Evolutionary conservation across 805 yeast species (phyloP).

Genomic region (Candida ascalaphidarum): DNA sequence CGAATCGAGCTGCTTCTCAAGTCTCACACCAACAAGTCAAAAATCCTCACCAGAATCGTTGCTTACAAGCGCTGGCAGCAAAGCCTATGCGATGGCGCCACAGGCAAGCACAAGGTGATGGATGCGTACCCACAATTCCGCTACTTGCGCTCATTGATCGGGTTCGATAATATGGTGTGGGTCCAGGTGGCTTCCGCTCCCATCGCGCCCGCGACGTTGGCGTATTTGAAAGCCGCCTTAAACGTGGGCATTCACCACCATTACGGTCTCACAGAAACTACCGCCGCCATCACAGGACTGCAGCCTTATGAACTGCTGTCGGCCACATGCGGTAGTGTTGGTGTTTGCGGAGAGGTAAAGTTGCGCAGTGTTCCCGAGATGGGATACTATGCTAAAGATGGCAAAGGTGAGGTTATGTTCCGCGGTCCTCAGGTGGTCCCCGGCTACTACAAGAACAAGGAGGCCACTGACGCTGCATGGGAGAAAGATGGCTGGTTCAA

Average conservation of each 20-base stretch:
- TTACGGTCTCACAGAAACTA: slow-evolving; percentile 13
- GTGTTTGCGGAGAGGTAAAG: slow-evolving; percentile 11
- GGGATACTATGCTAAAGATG: slow-evolving; percentile 10
- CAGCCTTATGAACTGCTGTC: slow-evolving; percentile 13
- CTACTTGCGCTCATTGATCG: slow-evolving; percentile 5
- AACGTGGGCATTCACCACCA: slow-evolving; percentile 9
- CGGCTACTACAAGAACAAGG: slow-evolving; percentile 40
- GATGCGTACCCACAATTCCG: slow-evolving; percentile 10
- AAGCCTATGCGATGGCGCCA: slow-evolving; percentile 3
- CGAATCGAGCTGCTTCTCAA: slow-evolving; percentile 38
- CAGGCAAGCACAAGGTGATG: slow-evolving; percentile 2
- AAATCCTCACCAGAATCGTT: slow-evolving; percentile 4
- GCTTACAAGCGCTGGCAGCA: slow-evolving; percentile 4
- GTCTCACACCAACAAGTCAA: slow-evolving; percentile 1
- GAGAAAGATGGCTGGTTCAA: slow-evolving; percentile 46
- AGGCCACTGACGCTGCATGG: slow-evolving; percentile 38
- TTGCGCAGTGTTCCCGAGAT: slow-evolving; percentile 8
- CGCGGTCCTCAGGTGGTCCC: slow-evolving; percentile 49
- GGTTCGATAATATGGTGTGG: slow-evolving; percentile 10
- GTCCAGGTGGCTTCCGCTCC: slow-evolving; percentile 25
- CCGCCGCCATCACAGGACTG: slow-evolving; percentile 12
- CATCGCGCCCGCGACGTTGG: slow-evolving; percentile 13
- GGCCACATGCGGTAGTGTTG: slow-evolving; percentile 17
- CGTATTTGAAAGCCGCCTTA: slow-evolving; percentile 17
- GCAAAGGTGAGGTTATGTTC: slow-evolving; percentile 45